Percentiles rank a stretch among this genome's conserved stretches.
These are phyloP conservation scores for Carex parvula DNA, from an alignment of 176 grass and related monocot species.

Conservation along the genomic window DNA sequence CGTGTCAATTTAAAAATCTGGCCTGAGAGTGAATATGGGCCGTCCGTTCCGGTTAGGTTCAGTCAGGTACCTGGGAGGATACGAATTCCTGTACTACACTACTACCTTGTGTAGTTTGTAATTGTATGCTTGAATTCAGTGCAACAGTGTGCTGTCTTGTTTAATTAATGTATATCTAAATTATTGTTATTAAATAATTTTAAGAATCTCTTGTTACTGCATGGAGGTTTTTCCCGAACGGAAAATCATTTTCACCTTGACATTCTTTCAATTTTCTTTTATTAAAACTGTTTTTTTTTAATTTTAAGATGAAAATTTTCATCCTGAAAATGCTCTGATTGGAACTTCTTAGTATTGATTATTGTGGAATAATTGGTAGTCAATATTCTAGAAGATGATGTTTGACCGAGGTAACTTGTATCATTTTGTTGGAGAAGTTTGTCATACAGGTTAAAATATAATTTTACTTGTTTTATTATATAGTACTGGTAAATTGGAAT, in stretches of 20 bases:
- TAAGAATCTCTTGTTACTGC: not conserved
- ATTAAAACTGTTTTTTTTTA: not conserved
- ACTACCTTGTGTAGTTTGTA: too few species aligned
- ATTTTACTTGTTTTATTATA: too few species aligned
- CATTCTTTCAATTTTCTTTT: not conserved
- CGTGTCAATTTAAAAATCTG: too few species aligned
- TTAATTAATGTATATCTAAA: not conserved
- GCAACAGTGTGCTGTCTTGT: not conserved
- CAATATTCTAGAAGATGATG: too few species aligned
- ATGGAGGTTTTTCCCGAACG: not conserved
- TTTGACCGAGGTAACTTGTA: too few species aligned
- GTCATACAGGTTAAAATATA: too few species aligned
- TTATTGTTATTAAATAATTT: not conserved
- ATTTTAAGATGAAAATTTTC: not conserved
- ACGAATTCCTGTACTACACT: too few species aligned
- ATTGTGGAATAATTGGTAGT: not conserved
- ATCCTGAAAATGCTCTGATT: not conserved
- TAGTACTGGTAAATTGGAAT: too few species aligned
- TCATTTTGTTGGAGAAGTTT: too few species aligned
- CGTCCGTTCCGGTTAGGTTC: too few species aligned
- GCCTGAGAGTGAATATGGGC: too few species aligned
- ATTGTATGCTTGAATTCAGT: not conserved
- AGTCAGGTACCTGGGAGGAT: too few species aligned
- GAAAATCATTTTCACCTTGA: not conserved
- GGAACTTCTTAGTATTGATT: not conserved